A percentile compares a stretch with the other conserved stretches of the same genome.
Evolutionary conservation across 1,139 yeast species (phyloP).

Genomic region (Diutina neorugosa): DNA sequence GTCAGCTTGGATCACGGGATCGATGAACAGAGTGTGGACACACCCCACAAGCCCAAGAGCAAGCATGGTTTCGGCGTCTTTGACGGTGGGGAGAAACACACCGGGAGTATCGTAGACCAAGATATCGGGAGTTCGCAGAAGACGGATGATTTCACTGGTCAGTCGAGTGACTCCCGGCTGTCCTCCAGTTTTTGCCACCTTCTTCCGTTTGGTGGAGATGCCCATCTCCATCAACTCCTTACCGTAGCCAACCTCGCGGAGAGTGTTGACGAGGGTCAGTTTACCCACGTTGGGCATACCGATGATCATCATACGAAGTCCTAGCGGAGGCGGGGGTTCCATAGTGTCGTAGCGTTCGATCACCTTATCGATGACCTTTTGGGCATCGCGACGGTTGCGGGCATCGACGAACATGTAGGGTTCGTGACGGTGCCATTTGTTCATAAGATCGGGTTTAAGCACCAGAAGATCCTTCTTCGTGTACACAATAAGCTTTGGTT

Average conservation of each 20-base stretch:
- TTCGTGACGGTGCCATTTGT: conserved; percentile 46
- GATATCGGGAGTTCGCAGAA: conserved; percentile 52
- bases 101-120: conserved; percentile 89
- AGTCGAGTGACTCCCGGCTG: conserved; percentile 85
- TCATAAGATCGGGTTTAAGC: conserved; percentile 20
- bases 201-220: conserved; percentile 28
- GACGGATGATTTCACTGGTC: conserved; percentile 65
- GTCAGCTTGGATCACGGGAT: conserved; percentile 82
- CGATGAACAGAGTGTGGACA: conserved; percentile 58
- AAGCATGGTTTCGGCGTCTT: conserved; percentile 59
- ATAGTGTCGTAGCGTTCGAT: conserved; percentile 29
- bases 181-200: conserved; percentile 79
- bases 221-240: conserved; percentile 12
- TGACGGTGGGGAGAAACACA: conserved; percentile 68
- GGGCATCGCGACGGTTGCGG: conserved; percentile 39
- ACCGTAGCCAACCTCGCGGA: conserved; percentile 45
- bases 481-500: conserved; percentile 50
- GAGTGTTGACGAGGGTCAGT: conserved; percentile 72
- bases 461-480: conserved; percentile 51
- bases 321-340: conserved; percentile 70
- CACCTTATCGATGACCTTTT: conserved; percentile 36
- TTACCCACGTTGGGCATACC: conserved; percentile 99
- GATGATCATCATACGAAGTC: conserved; percentile 61
- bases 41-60: conserved; percentile 68
- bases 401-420: conserved; percentile 52